Evolutionary conservation across 352 stramenopile species (phyloP), one percentile per base, ranked within the genome.

Genomic region (Globisporangium middletonii): DNA sequence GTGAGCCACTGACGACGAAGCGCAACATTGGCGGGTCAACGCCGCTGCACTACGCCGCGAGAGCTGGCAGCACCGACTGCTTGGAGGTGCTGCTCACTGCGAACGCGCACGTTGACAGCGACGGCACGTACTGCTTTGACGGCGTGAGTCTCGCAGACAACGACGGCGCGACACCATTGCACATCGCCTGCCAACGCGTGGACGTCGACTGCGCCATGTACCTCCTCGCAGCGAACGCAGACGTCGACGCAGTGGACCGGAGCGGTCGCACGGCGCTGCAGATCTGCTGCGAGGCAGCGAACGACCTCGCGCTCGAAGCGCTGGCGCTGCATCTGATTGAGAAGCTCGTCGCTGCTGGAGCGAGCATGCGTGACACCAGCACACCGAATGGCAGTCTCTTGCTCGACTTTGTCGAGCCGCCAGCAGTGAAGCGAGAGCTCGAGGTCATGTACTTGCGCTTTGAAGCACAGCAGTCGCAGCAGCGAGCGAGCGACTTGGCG

Each of bases 81-180:
- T 30, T 91, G 15, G 77, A 91, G 57, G 46, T 83, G 19, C 59
- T 91, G 11, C 65, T 91, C 13, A 77, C 72, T 18, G 69, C 65
- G 1, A 88, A 74, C 35, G 78, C 81, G 5, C 77, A 72, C 4
- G 55, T 82, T 8, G 57, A 73, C n/a, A 57, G 30, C 28, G 46
- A 55, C 2, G 68, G 63, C 37, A 73, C 72, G 26, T 88, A 86
- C 45, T 13, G 63, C 6, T 89, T 89, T 53, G 55, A 79, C 6
- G 78, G 78, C 19, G 81, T 91, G 0, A 73, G 71, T n/a, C 53
- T 65, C 0, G 50, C 44, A 18, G 68, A 91, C 49, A 57, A 71
- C 28, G 77, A 86, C 19, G 75, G 72, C 18, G 63, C 58, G 0
- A 88, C 78, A n/a, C 78, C 81, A 13, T 61, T 91, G 5, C 81